These are phyloP conservation scores for Porodaedalea pini DNA, from an alignment of 1,284 basidiomycete species.

Conservation along the genomic window DNA sequence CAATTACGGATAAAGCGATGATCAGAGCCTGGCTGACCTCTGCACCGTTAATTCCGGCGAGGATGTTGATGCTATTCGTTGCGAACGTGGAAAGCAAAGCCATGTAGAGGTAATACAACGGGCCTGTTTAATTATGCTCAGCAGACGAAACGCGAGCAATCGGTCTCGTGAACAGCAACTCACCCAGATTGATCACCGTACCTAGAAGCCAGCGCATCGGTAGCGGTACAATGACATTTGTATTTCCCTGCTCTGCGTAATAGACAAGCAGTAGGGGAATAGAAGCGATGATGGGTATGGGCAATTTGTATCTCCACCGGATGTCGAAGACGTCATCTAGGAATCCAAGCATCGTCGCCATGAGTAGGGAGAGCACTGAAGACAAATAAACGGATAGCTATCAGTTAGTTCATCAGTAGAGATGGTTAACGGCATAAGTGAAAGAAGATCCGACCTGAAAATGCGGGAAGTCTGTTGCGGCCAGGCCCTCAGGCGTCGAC, in stretches of 20 bases:
- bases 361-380: conserved; percentile 84
- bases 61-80: conserved; percentile 98
- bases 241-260: conserved; percentile 90
- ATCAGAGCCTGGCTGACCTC: conserved; percentile 93
- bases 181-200: conserved; percentile 85
- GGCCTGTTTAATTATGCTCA: conserved; percentile 48
- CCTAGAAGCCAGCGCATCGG: conserved; percentile 71
- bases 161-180: conserved; percentile 26
- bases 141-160: not conserved
- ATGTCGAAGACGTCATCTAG: conserved; percentile 99
- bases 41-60: conserved; percentile 96
- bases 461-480: conserved; percentile 76
- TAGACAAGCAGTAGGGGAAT: conserved; percentile 96
- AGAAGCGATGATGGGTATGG: conserved; percentile 93
- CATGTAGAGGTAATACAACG: conserved; percentile 97
- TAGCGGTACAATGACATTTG: conserved; percentile 92
- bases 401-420: conserved; percentile 3
- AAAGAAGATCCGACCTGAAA: conserved; percentile 58
- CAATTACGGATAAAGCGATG: conserved; percentile 84
- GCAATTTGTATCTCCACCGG: conserved; percentile 96
- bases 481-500: conserved; percentile 54
- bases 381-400: conserved; percentile 92
- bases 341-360: conserved; percentile 93
- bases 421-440: not conserved
- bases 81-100: conserved; percentile 93